Evolutionary conservation across 2,329 filamentous ascomycete species (phyloP), one percentile per base, ranked within the genome.

Genomic region (Capronia coronata): DNA sequence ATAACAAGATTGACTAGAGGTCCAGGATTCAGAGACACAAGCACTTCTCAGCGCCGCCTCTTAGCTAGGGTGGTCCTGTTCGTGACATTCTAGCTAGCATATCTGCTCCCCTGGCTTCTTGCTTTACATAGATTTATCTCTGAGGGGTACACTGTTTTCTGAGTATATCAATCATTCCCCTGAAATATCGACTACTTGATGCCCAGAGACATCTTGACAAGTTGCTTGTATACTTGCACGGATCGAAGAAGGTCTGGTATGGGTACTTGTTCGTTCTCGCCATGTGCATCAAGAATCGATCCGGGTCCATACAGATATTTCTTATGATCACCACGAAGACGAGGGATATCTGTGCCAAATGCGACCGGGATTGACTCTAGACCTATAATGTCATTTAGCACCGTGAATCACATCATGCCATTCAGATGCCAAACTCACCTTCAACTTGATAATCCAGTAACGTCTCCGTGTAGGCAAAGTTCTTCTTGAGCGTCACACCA

Each of bases 271-370:
- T 71, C 68, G 48, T 67, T 63, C 6, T 63, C 63, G 2, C 67
- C 65, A 47, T 71, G 69, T 0, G 68, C 68, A 0, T 67, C 64
- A 3, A 64, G 47, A 37, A 71, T 71, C 4, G 66, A 66, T 0
- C 68, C 69, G 1, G 68, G 68, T 0, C 68, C 68, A 48, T 70
- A 71, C 16, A 71, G 57, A 13, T 68, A 64, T 42, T 65, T 66
- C 34, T 61, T 68, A 35, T 65, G 61, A 14, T 61, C 50, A 39
- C 65, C 56, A 37, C 58, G 61, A 6, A 71, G 59, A 2, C 67
- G 60, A 3, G 68, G 68, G 3, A 68, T 63, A 32, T 71, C 68
- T 1, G 68, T 71, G 1, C 68, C 68, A 48, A 66, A 71, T 2
- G 66, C 59, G 38, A 71, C 67, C 0, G 67, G 63, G 6, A 64